Evolutionary conservation across 164 flowering plant genomes (phyloP).

Genomic region (Echeveria elegans): DNA sequence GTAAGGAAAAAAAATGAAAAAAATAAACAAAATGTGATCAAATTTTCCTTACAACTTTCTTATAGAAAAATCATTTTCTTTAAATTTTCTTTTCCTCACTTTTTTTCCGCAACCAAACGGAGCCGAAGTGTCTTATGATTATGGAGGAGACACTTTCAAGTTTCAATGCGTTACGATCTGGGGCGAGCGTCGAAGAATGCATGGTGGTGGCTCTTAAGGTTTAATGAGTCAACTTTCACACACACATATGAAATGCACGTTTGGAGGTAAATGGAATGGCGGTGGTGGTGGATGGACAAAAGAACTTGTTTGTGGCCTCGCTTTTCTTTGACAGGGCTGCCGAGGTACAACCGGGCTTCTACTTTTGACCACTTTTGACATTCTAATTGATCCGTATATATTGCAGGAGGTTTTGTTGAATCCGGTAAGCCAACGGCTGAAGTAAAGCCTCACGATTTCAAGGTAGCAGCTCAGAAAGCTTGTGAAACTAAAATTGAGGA

Average conservation of each 20-base stretch:
- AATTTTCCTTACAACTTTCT: no score
- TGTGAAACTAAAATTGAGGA: constrained; percentile 33
- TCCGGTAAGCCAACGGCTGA: constrained; percentile 22
- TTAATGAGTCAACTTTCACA: constrained; percentile 66
- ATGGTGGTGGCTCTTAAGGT: constrained; percentile 60
- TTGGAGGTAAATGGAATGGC: constrained; percentile 97
- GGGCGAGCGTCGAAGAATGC: constrained; percentile 57
- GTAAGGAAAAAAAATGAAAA: no score
- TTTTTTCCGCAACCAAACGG: no score
- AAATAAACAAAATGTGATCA: no score
- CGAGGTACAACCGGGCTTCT: constrained; percentile 41
- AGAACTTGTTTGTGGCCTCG: constrained; percentile 88
- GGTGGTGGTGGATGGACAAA: constrained; percentile 98
- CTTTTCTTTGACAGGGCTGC: constrained; percentile 98
- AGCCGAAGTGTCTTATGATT: constrained; percentile 52
- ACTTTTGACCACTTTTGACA: not conserved
- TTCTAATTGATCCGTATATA: constrained; percentile 6
- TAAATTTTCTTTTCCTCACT: no score
- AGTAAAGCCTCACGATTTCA: constrained; percentile 35
- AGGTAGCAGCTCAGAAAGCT: constrained; percentile 42
- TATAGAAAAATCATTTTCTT: no score
- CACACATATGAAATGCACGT: constrained; percentile 97
- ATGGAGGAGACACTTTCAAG: constrained; percentile 54
- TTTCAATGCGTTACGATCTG: constrained; percentile 51
- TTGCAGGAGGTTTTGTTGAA: constrained; percentile 57